Percentiles rank a stretch among this genome's conserved stretches.
Evolutionary conservation across 2,329 filamentous ascomycete species (phyloP).

Genomic region (Colletotrichum costaricense): DNA sequence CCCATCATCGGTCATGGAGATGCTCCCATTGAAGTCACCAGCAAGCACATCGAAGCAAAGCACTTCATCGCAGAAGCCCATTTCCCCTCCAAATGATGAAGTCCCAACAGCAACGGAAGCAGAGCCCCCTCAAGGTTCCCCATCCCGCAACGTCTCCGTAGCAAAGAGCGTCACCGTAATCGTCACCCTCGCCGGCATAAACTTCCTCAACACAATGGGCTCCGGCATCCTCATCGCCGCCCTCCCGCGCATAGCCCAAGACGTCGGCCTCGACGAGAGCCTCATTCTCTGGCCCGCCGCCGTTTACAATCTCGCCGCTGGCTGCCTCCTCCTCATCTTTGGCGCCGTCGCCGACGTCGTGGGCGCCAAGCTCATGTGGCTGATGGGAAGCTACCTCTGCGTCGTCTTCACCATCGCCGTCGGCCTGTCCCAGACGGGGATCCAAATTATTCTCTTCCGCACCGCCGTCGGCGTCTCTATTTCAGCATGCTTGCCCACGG

Average conservation of each 20-base stretch:
- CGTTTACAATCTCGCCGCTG: constrained; percentile 43
- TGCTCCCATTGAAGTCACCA: not conserved
- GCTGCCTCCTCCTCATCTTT: constrained; percentile 48
- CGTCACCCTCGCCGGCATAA: constrained; percentile 46
- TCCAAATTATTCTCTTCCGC: constrained; percentile 51
- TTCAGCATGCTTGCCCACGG: constrained; percentile 51
- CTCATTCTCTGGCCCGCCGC: constrained; percentile 48
- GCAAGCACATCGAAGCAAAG: not conserved
- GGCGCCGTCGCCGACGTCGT: constrained; percentile 51
- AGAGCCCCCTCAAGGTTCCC: not conserved
- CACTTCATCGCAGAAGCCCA: not conserved
- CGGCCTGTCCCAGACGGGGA: constrained; percentile 46
- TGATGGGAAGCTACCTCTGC: constrained; percentile 47
- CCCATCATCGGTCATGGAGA: not conserved
- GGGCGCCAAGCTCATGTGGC: constrained; percentile 47
- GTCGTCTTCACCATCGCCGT: constrained; percentile 47
- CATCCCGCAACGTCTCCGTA: constrained; percentile 39
- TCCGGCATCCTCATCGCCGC: constrained; percentile 51
- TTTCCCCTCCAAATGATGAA: not conserved
- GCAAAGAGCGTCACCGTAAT: constrained; percentile 43
- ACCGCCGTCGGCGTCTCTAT: constrained; percentile 48
- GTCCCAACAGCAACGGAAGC: not conserved
- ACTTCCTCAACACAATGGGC: constrained; percentile 49
- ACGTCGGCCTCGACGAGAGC: constrained; percentile 44
- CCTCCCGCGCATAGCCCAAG: constrained; percentile 50